These are phyloP conservation scores for Naumovozyma baii DNA, from an alignment of 805 yeast species.

Conservation along the genomic window DNA sequence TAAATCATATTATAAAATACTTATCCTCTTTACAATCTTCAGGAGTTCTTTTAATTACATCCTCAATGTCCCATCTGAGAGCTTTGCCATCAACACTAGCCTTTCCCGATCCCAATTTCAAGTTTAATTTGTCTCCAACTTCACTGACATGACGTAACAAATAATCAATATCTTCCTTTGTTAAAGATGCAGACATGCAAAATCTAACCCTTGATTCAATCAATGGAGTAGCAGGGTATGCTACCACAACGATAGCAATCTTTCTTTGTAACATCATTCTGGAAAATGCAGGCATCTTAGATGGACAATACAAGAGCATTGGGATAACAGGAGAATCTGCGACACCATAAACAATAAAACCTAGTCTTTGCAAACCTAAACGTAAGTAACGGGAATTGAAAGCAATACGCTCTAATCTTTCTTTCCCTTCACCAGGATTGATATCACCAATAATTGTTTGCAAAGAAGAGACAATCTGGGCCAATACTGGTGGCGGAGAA, in stretches of 20 bases:
- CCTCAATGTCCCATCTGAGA: slow-evolving; percentile 73
- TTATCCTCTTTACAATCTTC: slow-evolving; percentile 43
- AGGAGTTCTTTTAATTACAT: slow-evolving; percentile 63
- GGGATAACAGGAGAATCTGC: slow-evolving; percentile 97
- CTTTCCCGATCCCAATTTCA: slow-evolving; percentile 69
- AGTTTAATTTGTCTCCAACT: slow-evolving; percentile 64
- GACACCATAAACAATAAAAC: slow-evolving; percentile 88
- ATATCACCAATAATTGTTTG: slow-evolving; percentile 70
- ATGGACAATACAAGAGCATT: slow-evolving; percentile 74
- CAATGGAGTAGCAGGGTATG: slow-evolving; percentile 95
- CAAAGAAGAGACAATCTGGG: slow-evolving; percentile 76
- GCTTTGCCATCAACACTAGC: slow-evolving; percentile 65
- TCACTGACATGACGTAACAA: slow-evolving; percentile 61
- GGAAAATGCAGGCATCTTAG: slow-evolving; percentile 89
- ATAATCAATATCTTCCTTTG: slow-evolving; percentile 87
- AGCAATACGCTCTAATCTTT: slow-evolving; percentile 85
- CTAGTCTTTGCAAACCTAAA: slow-evolving; percentile 81
- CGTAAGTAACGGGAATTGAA: slow-evolving; percentile 92
- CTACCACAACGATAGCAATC: slow-evolving; percentile 91
- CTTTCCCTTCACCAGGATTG: slow-evolving; percentile 87
- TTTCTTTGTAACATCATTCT: slow-evolving; percentile 68
- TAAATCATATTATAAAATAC: slow-evolving; percentile 25
- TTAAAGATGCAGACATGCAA: slow-evolving; percentile 85
- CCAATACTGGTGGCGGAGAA: slow-evolving; percentile 82
- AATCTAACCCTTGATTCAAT: slow-evolving; percentile 83